Base-by-base conservation (phyloP, 2,329 filamentous ascomycete genomes). In the Pseudocercospora ulei region DNA sequence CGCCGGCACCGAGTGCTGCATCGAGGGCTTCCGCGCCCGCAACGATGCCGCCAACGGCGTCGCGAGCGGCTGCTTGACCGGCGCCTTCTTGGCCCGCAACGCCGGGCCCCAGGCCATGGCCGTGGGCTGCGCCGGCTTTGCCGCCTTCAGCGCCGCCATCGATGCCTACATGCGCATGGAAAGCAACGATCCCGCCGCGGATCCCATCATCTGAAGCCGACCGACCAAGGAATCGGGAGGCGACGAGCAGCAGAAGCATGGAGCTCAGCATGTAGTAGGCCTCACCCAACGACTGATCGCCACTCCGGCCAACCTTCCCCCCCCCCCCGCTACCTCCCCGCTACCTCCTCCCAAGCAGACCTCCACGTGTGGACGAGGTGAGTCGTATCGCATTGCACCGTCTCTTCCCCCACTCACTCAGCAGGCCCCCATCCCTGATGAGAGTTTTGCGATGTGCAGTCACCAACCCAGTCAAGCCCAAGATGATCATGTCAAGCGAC, bases 41-140 rank as follows among this genome's bases (percentile, higher is more conserved):
- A 95, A 96, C 64, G 90, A 96, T 62, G 63, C 96, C 18, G 75
- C 69, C 48, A 98, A 98, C 66, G 85, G 85, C 38, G 78, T 90
- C 3, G 75, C 79, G 3, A 85, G 87, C 0, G 90, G 90, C 0
- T 96, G 88, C 59, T 68, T 95, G 38, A 95, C 90, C 6, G 90
- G 90, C 9, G 90, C 84, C 11, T 82, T 90, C 38, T 64, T 98
- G 48, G 88, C 85, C 31, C 77, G 82, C 47, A 83, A 81, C 53
- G 88, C 83, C 0, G 90, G 90, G 0, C 90, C 90, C 5, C 83
- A 90, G 65, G 90, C 88, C 19, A 82, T 84, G 34, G 80, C 78
- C 1, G 72, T 92, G 3, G 90, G 90, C 1, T 96, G 88, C 62
- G 82, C 77, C 7, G 90, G 88, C 1, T 98, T 98, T 63, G 90